Conservation (phyloP, 768 basidiomycete species). For the Cystobasidium onofrii region DNA sequence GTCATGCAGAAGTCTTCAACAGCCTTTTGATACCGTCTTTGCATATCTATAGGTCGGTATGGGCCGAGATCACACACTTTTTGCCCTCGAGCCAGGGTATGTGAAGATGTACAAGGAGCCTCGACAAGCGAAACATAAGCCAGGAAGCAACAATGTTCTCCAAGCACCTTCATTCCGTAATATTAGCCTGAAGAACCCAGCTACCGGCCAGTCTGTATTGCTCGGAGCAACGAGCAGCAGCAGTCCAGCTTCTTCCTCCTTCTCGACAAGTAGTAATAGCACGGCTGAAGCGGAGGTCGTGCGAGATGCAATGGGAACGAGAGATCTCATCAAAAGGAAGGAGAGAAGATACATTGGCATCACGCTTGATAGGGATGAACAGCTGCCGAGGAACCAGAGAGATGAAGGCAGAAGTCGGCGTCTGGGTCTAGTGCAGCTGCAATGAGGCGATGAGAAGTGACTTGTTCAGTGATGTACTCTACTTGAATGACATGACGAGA, state of each 20-base stretch:
- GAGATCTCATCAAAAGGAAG: conserved; percentile 57
- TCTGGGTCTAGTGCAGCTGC: conserved; percentile 66
- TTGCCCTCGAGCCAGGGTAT: conserved; percentile 77
- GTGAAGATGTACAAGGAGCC: conserved; percentile 70
- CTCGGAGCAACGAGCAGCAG: not conserved
- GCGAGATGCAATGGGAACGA: conserved; percentile 44
- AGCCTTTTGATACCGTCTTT: not conserved
- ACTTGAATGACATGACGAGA: too few species aligned
- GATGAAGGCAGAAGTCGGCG: conserved; percentile 69
- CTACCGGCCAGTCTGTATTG: not conserved
- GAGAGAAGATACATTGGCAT: conserved; percentile 71
- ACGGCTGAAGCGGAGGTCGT: not conserved
- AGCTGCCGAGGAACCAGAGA: conserved; percentile 71
- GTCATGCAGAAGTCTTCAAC: conserved; percentile 4
- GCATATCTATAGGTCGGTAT: conserved; percentile 60
- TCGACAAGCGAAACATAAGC: not conserved
- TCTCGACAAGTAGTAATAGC: not conserved
- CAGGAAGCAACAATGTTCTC: not conserved
- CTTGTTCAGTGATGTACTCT: too few species aligned
- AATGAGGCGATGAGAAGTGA: not conserved
- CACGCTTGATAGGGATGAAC: conserved; percentile 66
- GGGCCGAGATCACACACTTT: conserved; percentile 91
- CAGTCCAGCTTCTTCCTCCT: conserved; percentile 4
- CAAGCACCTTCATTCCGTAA: conserved; percentile 1
- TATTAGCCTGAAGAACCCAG: conserved; percentile 2